Evolutionary conservation across 2,329 filamentous ascomycete species (phyloP).

Genomic region (Uncinocarpus reesii): DNA sequence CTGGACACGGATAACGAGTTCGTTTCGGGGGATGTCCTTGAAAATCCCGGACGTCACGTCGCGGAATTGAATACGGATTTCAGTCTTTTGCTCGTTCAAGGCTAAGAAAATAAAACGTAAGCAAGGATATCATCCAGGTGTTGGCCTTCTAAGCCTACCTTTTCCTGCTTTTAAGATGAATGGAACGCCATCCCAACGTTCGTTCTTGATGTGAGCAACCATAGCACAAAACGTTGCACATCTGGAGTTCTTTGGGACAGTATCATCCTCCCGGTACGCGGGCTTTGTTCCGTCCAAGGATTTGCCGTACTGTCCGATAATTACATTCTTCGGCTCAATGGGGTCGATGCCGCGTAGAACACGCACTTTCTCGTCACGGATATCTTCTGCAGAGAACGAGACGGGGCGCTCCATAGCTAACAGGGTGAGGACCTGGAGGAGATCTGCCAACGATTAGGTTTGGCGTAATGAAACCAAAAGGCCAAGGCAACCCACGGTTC

Average conservation of each 20-base stretch:
- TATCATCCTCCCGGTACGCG: conserved; percentile 96
- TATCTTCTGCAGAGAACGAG: conserved; percentile 95
- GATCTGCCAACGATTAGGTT: conserved; percentile 41
- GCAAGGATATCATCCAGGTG: background rate
- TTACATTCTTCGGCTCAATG: conserved; percentile 98
- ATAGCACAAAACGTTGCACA: conserved; percentile 98
- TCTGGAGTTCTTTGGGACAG: conserved; percentile 90
- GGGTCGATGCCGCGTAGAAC: conserved; percentile 86
- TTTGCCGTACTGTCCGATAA: conserved; percentile 96
- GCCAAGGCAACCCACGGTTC: conserved; percentile 54
- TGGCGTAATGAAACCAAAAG: background rate
- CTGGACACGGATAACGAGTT: conserved; percentile 97
- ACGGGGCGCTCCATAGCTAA: conserved; percentile 97
- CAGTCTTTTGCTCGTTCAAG: conserved; percentile 98
- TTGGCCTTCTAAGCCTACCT: conserved; percentile 31
- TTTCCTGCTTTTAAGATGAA: conserved; percentile 99
- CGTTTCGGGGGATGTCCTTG: conserved; percentile 98
- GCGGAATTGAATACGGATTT: conserved; percentile 98
- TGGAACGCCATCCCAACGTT: conserved; percentile 96
- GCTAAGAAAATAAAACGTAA: conserved; percentile 43
- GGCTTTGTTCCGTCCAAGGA: conserved; percentile 94
- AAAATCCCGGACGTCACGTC: conserved; percentile 99
- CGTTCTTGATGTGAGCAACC: conserved; percentile 98
- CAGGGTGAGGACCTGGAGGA: conserved; percentile 90
- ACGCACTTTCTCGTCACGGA: conserved; percentile 94